phyloP scores from a whole-genome alignment of 805 yeast species.

The Metschnikowia amazonensis region DNA sequence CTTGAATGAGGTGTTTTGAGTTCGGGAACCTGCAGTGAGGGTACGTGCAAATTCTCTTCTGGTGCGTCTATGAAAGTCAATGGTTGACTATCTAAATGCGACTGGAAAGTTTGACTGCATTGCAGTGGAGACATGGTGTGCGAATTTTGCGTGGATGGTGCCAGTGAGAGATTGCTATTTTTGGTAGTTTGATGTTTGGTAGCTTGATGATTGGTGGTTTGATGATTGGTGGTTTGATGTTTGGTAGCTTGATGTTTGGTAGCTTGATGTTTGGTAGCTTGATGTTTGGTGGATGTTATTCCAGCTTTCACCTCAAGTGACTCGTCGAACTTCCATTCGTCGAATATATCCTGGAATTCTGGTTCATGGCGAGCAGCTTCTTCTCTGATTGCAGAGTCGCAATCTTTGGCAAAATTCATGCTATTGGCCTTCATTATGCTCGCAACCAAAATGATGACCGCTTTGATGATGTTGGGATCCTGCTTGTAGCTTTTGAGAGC shows the following conservation, averaged over 20 bases:
- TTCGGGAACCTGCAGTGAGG: background rate
- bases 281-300: no score
- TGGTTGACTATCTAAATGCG: background rate
- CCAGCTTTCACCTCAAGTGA: background rate
- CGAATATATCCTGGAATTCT: slow-evolving; percentile 5
- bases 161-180: background rate
- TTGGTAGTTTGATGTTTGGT: background rate
- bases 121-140: background rate
- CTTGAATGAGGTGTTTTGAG: background rate
- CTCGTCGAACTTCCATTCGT: slow-evolving; percentile 6
- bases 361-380: slow-evolving; percentile 6
- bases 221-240: background rate
- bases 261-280: background rate
- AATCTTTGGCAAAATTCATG: background rate
- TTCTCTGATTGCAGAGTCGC: slow-evolving; percentile 3
- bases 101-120: background rate
- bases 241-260: background rate
- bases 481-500: slow-evolving; percentile 2
- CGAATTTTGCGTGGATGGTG: background rate
- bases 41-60: background rate
- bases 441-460: slow-evolving; percentile 11
- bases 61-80: background rate
- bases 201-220: background rate
- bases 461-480: slow-evolving; percentile 1
- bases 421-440: slow-evolving; percentile 9